Base-by-base conservation (phyloP, 2,329 filamentous ascomycete genomes). In the Fusarium pseudonygamai region DNA sequence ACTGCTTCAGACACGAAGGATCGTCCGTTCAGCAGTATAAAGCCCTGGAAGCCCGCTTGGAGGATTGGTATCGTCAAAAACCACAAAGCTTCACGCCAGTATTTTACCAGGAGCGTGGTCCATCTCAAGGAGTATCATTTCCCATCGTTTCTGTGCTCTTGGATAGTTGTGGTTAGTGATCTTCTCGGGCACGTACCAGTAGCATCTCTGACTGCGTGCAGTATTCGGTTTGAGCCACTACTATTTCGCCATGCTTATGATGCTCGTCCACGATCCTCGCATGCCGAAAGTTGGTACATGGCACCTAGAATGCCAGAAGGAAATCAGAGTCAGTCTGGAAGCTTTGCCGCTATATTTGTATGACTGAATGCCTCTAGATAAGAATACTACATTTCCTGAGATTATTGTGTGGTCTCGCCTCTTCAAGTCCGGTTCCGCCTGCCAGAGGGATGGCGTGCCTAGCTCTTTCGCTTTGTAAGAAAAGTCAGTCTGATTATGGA, bases 301-400 rank as follows among this genome's bases (percentile, higher is more conserved):
- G 16, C 14, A 50, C 11, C 30, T 50, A 32, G 15, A 34, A n/a
- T 18, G 6, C 5, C 47, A 34, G n/a, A 50, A 34, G 15, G 22
- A 8, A 10, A 34, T n/a, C 5, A 34, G 30, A 50, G 47, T 50
- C 15, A 50, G 47, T 20, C 11, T 32, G 7, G 7, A 4, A 0
- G 14, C 3, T 4, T 24, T 5, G 4, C 3, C 3, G 7, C n/a
- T 11, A 8, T 24, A 16, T 4, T 18, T 32, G 5, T 14, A 34
- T 24, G 2, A 14, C 30, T 34, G 16, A 50, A 22, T 34, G 12
- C 30, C 2, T 50, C 15, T 12, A 50, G 47, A 34, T 24, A 9
- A 18, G 6, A 7, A 34, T 50, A 50, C 5, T 24, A 12, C 15
- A 50, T 32, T 34, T 24, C 30, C 12, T 50, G 2, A 50, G 47